Evolutionary conservation across 495 filamentous ascomycete species (phyloP).

Genomic region (Melanomma pulvis-pyrius): DNA sequence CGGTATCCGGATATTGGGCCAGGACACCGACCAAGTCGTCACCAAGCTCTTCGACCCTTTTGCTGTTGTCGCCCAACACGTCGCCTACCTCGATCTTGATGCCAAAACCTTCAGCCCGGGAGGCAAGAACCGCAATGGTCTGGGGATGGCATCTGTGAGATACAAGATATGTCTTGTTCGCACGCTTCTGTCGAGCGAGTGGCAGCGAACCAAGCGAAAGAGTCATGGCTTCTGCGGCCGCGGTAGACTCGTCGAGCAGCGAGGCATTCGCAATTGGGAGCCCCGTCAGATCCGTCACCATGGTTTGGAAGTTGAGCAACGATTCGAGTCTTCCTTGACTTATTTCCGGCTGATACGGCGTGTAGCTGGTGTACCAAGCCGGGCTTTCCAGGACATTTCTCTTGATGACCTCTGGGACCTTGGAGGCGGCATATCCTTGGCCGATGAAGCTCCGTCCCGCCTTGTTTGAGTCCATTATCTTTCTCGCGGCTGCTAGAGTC

Average conservation of each 20-base stretch:
- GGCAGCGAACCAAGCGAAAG: slow-evolving; percentile 82
- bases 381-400: slow-evolving; percentile 92
- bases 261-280: slow-evolving; percentile 93
- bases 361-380: slow-evolving; percentile 99
- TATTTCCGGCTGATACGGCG: slow-evolving; percentile 97
- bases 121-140: slow-evolving; percentile 82
- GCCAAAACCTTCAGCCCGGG: slow-evolving; percentile 91
- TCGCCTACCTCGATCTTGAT: slow-evolving; percentile 77
- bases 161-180: slow-evolving; percentile 80
- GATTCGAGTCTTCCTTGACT: slow-evolving; percentile 83
- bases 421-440: slow-evolving; percentile 83
- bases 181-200: slow-evolving; percentile 68
- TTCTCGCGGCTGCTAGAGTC: slow-evolving; percentile 63
- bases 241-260: slow-evolving; percentile 89
- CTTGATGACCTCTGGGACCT: slow-evolving; percentile 89
- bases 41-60: slow-evolving; percentile 70
- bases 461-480: slow-evolving; percentile 68
- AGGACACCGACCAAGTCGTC: slow-evolving; percentile 88
- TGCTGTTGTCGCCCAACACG: slow-evolving; percentile 63
- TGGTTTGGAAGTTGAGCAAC: slow-evolving; percentile 93
- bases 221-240: slow-evolving; percentile 97
- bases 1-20: slow-evolving; percentile 92
- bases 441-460: slow-evolving; percentile 74
- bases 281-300: slow-evolving; percentile 87
- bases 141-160: slow-evolving; percentile 84